Evolutionary conservation across 1,284 basidiomycete species (phyloP), one percentile per base, ranked within the genome.

Genomic region (Fomitopsis schrenkii): DNA sequence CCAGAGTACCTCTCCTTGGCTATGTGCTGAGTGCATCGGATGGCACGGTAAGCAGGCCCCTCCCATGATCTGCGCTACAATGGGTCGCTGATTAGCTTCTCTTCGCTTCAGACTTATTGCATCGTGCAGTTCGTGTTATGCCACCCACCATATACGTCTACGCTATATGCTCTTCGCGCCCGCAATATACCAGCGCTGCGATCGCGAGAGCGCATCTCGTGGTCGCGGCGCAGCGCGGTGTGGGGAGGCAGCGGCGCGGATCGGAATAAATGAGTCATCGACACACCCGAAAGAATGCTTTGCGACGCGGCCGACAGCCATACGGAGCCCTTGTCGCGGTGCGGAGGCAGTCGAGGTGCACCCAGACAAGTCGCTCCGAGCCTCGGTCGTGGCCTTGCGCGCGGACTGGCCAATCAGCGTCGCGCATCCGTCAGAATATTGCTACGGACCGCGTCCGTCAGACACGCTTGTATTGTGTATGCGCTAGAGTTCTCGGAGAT

Each of bases 1-100:
- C 52, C 52, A 8, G 62, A 58, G 6, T 69, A 72, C 67, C 63
- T 72, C 14, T 67, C 67, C 62, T 67, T 68, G 64, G 41, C 58
- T n/a, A 54, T 59, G 58, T 55, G 50, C 28, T 59, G 52, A 55
- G 50, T 36, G 62, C 65, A 35, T 70, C 65, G 70, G 35, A 55
- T 50, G 19, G 54, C 63, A 56, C 42, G 63, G 66, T 66, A 56
- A 64, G 68, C 63, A 54, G 44, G 48, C 55, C 28, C 50, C 58
- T 58, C 58, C 28, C 46, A 22, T 41, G 50, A 44, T 42, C 56
- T 52, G 57, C 62, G 56, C 45, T 38, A 30, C 14, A 48, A n/a
- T 14, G 44, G 17, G 40, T 38, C 56, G 56, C 40, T 36, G 36
- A 54, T 54, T 33, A 26, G 35, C 35, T 54, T 44, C 52, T 56